These are phyloP conservation scores for Intubia oerlemansii DNA, from an alignment of 2,329 filamentous ascomycete species.

Conservation along the genomic window DNA sequence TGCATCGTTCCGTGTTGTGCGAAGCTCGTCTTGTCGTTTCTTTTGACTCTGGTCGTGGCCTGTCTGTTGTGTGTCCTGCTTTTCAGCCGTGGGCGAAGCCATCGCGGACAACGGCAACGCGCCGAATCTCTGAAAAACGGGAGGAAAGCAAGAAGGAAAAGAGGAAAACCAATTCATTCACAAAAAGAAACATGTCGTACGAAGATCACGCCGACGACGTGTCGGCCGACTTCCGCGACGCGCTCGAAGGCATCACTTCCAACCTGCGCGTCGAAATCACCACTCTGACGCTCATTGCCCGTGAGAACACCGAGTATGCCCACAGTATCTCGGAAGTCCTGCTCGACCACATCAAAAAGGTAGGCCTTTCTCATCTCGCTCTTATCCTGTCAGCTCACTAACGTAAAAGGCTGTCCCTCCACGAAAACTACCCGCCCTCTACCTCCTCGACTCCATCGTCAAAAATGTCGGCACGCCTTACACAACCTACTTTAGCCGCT, in stretches of 20 bases:
- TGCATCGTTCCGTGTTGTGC: too few relatives aligned
- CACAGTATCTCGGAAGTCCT: conserved; percentile 78
- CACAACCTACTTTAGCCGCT: conserved; percentile 80
- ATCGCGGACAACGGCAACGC: too few relatives aligned
- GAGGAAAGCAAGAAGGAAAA: too few relatives aligned
- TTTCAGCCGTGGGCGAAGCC: too few relatives aligned
- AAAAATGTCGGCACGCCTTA: conserved; percentile 98
- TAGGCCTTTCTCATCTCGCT: conserved; percentile 45
- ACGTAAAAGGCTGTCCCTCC: conserved; percentile 52
- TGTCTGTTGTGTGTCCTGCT: too few relatives aligned
- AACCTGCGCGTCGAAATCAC: conserved; percentile 93
- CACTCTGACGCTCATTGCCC: conserved; percentile 91
- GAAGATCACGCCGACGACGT: conserved; percentile 53
- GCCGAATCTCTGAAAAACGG: too few relatives aligned
- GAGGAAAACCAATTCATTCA: neutral
- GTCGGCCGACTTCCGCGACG: conserved; percentile 84
- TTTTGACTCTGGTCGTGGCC: too few relatives aligned
- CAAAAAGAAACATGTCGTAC: conserved; percentile 19
- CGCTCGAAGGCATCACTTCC: conserved; percentile 72
- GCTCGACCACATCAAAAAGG: conserved; percentile 84
- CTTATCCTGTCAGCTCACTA: conserved; percentile 3
- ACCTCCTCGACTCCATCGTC: conserved; percentile 92
- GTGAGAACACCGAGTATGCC: conserved; percentile 92
- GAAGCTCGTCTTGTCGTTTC: too few relatives aligned
- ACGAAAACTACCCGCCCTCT: conserved; percentile 86